Evolutionary conservation across 108 stramenopile species (phyloP), one percentile per base, ranked within the genome.

Genomic region (Nitzschia putrida): DNA sequence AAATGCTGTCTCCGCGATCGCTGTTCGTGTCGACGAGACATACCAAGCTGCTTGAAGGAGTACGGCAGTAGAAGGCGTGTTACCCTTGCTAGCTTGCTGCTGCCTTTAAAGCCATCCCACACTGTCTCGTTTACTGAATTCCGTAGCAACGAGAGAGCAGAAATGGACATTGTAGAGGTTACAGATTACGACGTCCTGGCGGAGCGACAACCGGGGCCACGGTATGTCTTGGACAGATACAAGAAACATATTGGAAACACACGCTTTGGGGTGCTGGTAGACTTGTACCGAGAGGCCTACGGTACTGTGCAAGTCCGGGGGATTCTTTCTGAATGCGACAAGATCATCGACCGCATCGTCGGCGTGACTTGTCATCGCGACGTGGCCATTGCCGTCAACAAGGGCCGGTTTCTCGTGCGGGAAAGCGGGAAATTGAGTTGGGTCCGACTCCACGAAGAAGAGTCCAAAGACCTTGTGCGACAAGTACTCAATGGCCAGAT

Each of bases 211-310:
- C 54, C 64, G 14, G 72, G 64, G 22, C 26, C 16, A n/a, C 29
- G 47, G 34, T 73, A 58, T 47, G 55, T 66, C 56, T 21, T 73
- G 52, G 64, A 65, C 7, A 47, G 58, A 18, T 66, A 66, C 47
- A 49, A 50, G 21, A 63, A 51, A 39, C 72, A 73, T 13, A 73
- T 73, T 44, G 72, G 72, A 21, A 73, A 73, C 64, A 66, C 40
- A 16, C 72, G 72, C 22, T 60, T 73, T 24, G n/a, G 34, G 10
- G 72, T 73, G 9, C 52, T 73, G 10, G 39, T 73, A 14, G 64
- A 57, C 37, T 66, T 73, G 64, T 58, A 73, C 34, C 63, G 39
- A 2, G 64, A 73, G 18, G 42, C 41, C 16, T 73, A 56, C 45
- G 49, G 57, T 45, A 65, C 49, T 42, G 51, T 56, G 9, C 25